Evolutionary conservation across 306 rosid genomes (phyloP), one percentile per base, ranked within the genome.

Genomic region (Canavalia gladiata): DNA sequence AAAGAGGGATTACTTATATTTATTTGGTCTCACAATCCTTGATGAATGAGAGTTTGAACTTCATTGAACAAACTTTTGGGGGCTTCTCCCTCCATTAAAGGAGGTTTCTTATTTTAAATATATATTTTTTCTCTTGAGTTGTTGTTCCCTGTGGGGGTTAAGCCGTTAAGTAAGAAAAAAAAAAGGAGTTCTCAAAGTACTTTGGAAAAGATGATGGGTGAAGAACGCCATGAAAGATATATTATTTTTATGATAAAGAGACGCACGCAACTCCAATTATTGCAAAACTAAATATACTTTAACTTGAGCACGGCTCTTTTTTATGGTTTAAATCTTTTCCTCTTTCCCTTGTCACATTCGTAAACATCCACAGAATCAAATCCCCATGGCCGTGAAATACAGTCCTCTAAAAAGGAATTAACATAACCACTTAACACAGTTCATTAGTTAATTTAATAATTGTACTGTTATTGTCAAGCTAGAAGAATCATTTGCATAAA

Each of bases 401-500:
- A 8, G 67, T 81, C 81, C 79, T 81, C 75, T 75, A 31, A 45
- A 76, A 71, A 76, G 83, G 78, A 81, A 71, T 81, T 76, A 71
- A 50, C 5, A 13, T 28, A 49, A 71, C 80, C 59, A 66, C 83
- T 85, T 76, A 37, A 68, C 78, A 68, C 49, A 47, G 35, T 71
- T 72, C 58, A 63, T 30, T 56, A 51, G 39, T 85, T 84, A 3
- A 5, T 45, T 3, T 4, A 18, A 18, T 18, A 74, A 81, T 72
- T 72, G 69, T 68, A 55, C 5, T 66, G 85, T 81, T 81, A 30
- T 13, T 66, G 46, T 83, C 84, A 65, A 81, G 65, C 47, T 43
- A 76, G 84, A 81, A 72, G 86, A 81, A 72, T 84, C 81, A 2
- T 67, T 79, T 70, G 65, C 57, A 72, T 8, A n/a, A 70, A 83